A percentile compares a stretch with the other conserved stretches of the same genome.
These are phyloP conservation scores for Kandelia obovata DNA, from an alignment of 345 rosid species.

Conservation along the genomic window DNA sequence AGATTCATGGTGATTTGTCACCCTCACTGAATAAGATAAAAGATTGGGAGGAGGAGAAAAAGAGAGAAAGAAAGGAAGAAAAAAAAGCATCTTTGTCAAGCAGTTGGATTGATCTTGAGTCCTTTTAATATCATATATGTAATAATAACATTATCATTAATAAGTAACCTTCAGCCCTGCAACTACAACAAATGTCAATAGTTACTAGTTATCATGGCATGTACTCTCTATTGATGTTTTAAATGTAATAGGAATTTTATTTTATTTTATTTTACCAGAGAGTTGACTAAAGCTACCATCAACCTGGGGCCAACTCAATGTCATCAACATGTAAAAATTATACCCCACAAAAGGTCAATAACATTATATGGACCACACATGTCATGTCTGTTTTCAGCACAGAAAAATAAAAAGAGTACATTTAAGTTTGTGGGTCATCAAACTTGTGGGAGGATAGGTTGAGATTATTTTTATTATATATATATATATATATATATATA, in stretches of 20 bases:
- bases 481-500: no score
- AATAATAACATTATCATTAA: background rate
- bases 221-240: background rate
- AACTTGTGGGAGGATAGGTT: no score
- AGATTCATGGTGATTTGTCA: slow-evolving; percentile 48
- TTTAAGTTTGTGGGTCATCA: no score
- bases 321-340: background rate
- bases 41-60: background rate
- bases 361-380: slow-evolving; percentile 13
- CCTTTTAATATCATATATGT: slow-evolving; percentile 4
- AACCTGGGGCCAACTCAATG: slow-evolving; percentile 12
- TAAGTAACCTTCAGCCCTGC: background rate
- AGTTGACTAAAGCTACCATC: slow-evolving; percentile 19
- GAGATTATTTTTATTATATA: no score
- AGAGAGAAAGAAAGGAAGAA: background rate
- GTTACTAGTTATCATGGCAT: background rate
- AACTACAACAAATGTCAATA: background rate
- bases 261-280: background rate
- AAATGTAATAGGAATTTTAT: background rate
- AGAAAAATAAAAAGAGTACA: no score
- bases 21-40: slow-evolving; percentile 20
- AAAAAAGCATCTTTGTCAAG: slow-evolving; percentile 10
- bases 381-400: no score
- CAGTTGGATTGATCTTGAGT: slow-evolving; percentile 27
- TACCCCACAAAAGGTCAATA: slow-evolving; percentile 14